Evolutionary conservation across 352 stramenopile genomes (phyloP), one percentile per base, ranked within the genome.

Genomic region (Phytophthora lateralis): DNA sequence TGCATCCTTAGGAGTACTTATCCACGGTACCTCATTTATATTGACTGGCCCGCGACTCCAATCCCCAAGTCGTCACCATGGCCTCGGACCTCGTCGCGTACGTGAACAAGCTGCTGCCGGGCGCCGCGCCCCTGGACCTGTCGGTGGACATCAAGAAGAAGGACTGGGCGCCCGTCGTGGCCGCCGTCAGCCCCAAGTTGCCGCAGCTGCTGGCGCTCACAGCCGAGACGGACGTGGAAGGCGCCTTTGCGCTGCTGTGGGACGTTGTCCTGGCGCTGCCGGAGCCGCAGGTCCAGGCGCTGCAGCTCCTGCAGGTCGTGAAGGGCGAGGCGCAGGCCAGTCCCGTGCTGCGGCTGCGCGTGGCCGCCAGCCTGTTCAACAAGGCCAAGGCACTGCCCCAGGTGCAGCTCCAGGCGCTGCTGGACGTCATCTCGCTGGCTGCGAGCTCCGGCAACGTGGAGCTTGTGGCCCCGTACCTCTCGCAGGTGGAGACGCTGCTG

Each of bases 201-300:
- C 66, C 75, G 59, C 68, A 81, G 50, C 52, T 95, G 38, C 69
- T 95, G 46, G 74, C 75, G 58, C 71, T 90, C 32, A 67, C 88
- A 32, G 82, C 78, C 55, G 82, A 92, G 75, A 91, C 79, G 27
- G 86, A 93, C 62, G 82, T 91, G 41, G 84, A 95, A 51, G 86
- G 81, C 35, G 56, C 64, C 43, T 91, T 95, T 68, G 79, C 53
- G 39, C 73, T 95, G 55, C 75, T 92, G 3, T 74, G 84, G 47
- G 78, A 90, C 34, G 73, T 89, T 27, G 57, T 85, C 8, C 60
- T 80, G 57, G 50, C 68, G 45, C 51, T 88, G 27, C 66, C 73
- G n/a, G 50, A 71, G 38, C 68, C 71, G 12, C 43, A 62, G 12
- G 53, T 54, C 9, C 69, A 89, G 44, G 60, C 61, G 10, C 71